Evolutionary conservation across 176 grass and related monocot genomes (phyloP), one percentile per base, ranked within the genome.

Genomic region (Neostapfia colusana): DNA sequence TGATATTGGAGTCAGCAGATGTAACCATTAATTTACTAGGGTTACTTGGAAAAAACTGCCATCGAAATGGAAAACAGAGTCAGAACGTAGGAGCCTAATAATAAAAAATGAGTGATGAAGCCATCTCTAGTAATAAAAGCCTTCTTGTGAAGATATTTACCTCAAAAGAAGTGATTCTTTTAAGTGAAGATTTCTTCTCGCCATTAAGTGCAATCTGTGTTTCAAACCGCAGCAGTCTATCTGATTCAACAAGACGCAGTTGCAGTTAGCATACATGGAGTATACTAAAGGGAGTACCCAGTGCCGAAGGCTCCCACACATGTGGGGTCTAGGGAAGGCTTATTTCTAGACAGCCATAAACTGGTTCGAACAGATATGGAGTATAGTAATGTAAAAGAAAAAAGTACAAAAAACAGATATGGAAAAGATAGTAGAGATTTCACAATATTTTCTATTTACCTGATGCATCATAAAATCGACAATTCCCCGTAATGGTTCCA

Each of bases 81-180:
- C 73, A 88, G 71, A 81, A 65, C 14, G 75, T 61, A 86, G 65
- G 77, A 41, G 14, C 18, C 81, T 65, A 25, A 48, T 48, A 71
- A 61, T 24, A 61, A 82, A 73, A 59, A 69, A 74, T 14, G 3
- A 66, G 2, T 53, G 18, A 59, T 18, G 38, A 72, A 73, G n/a
- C n/a, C n/a, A n/a, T n/a, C n/a, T n/a, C n/a, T n/a, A n/a, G n/a
- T n/a, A n/a, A n/a, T n/a, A 74, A 26, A 60, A 20, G 20, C 14
- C 59, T 77, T 46, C 25, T 73, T 2, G 27, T 41, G 58, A 73
- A 85, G 64, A 65, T 80, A 45, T 71, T 75, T 89, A 97, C 93
- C 93, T 97, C 78, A 83, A 97, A 97, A 67, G 81, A 63, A 50
- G 90, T 91, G 37, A 97, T 88, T 76, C 90, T 89, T 80, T 87